Evolutionary conservation across 1,284 basidiomycete genomes (phyloP).

Genomic region (Somion occarium): DNA sequence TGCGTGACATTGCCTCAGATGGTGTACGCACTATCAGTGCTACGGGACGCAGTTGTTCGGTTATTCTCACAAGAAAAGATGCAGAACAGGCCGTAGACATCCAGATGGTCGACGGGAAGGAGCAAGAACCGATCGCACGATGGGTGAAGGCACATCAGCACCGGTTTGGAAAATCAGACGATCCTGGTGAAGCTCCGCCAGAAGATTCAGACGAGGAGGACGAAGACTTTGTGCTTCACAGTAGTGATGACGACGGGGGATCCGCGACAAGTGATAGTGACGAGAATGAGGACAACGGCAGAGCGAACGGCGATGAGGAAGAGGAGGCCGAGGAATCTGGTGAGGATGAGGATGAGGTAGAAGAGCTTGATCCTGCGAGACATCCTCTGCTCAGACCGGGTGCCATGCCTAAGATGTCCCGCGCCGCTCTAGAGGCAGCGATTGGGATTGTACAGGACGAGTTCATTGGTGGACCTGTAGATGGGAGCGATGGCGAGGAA

Average conservation of each 20-base stretch:
- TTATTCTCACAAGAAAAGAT: constrained; percentile 47
- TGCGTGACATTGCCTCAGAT: constrained; percentile 29
- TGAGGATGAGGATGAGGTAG: constrained; percentile 30
- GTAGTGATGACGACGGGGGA: constrained; percentile 21
- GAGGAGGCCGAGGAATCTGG: constrained; percentile 19
- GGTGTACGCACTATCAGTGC: constrained; percentile 61
- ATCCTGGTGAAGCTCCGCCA: constrained; percentile 22
- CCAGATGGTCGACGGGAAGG: constrained; percentile 63
- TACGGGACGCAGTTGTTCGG: constrained; percentile 62
- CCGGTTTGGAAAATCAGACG: constrained; percentile 45
- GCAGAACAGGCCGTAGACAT: constrained; percentile 44
- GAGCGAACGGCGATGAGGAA: constrained; percentile 16
- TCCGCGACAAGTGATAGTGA: constrained; percentile 25
- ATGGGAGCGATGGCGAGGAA: constrained; percentile 7
- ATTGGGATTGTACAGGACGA: constrained; percentile 56
- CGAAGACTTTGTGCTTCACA: constrained; percentile 39
- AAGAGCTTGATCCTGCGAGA: constrained; percentile 44
- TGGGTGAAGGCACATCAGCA: constrained; percentile 58
- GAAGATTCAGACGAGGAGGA: constrained; percentile 50
- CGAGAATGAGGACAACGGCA: constrained; percentile 17
- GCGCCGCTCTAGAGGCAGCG: constrained; percentile 59
- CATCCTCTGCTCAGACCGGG: constrained; percentile 65
- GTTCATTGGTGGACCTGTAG: constrained; percentile 30
- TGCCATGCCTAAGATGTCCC: constrained; percentile 63
- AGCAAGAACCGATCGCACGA: constrained; percentile 56